phyloP scores from a whole-genome alignment of 371 early-diverging fungal genomes.

The Mucor piriformis region DNA sequence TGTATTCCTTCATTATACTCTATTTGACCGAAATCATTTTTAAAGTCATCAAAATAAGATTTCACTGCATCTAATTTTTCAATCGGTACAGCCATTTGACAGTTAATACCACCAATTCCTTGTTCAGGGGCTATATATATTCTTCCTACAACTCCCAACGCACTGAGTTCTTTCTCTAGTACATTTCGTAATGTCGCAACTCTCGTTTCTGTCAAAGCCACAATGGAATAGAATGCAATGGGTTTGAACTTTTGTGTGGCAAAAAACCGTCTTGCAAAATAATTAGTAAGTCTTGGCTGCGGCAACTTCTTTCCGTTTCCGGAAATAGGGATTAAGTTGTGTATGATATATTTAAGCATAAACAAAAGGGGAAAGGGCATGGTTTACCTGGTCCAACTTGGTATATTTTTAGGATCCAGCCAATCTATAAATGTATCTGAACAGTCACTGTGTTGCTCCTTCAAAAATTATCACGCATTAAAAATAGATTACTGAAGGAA shows the following conservation, averaged over 20 bases:
- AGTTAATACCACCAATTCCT: constrained; percentile 70
- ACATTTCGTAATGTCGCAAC: constrained; percentile 19
- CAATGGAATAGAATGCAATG: constrained; percentile 38
- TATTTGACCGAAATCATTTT: constrained; percentile 27
- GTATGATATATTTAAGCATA: background rate
- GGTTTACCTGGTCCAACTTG: background rate
- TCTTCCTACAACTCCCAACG: constrained; percentile 64
- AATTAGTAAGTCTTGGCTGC: background rate
- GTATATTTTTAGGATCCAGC: background rate
- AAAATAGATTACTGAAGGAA: background rate
- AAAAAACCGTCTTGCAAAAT: background rate
- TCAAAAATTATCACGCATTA: background rate
- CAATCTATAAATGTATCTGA: background rate
- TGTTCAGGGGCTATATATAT: constrained; percentile 67
- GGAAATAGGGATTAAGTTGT: constrained; percentile 7
- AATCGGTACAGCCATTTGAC: constrained; percentile 71
- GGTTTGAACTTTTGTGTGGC: constrained; percentile 21
- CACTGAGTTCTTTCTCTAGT: constrained; percentile 34
- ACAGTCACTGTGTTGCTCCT: background rate
- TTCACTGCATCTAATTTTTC: constrained; percentile 43
- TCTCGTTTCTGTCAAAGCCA: constrained; percentile 20
- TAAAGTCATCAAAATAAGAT: constrained; percentile 37
- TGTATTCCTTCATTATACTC: constrained; percentile 68
- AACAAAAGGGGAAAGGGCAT: background rate
- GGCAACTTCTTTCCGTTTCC: background rate